Base-by-base conservation (phyloP, 2,329 filamentous ascomycete genomes). In the Geosmithia flava region DNA sequence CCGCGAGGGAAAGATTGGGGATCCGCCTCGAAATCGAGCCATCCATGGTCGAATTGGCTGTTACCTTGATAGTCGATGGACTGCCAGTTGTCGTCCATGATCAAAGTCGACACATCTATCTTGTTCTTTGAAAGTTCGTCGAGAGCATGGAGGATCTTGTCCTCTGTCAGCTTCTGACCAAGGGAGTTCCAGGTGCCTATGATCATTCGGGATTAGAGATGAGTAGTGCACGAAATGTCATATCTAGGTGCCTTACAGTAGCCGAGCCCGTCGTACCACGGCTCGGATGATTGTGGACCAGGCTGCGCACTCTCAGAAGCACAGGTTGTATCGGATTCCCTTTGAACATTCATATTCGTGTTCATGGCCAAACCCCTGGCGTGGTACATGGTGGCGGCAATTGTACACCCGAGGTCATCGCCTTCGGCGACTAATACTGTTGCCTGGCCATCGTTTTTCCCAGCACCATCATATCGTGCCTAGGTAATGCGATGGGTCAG, bases 61-160 rank as follows among this genome's bases (percentile, higher is more conserved):
- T 70, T 58, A 0, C 72, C 71, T 20, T 59, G 55, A 29, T 71
- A 55, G 53, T 77, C 79, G 44, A 95, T 74, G 8, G 83, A 79
- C 63, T 95, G 90, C 93, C 93, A 98, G 56, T 94, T 95, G 60
- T 98, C 93, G 56, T 98, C 93, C 52, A 98, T 95, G 52, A 97
- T 95, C 2, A 98, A 72, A 57, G 82, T 95, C 0, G 81, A 83
- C 44, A 97, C 75, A 42, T 84, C 81, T 58, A 98, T 87, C 1
- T 82, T 76, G 49, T 85, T 75, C 29, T 80, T 70, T 4, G 81
- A 75, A 11, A 98, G 68, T 1, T 76, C 73, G 50, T 88, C 79
- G 1, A 97, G 69, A 1, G 90, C 88, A 41, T 80, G 64, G 13
- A 89, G 70, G 15, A 98, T 78, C 56, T 88, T 94, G 19, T 87